These are phyloP conservation scores for Pinus tabuliformis DNA, from an alignment of 75 land plant genomes.

Conservation along the genomic window DNA sequence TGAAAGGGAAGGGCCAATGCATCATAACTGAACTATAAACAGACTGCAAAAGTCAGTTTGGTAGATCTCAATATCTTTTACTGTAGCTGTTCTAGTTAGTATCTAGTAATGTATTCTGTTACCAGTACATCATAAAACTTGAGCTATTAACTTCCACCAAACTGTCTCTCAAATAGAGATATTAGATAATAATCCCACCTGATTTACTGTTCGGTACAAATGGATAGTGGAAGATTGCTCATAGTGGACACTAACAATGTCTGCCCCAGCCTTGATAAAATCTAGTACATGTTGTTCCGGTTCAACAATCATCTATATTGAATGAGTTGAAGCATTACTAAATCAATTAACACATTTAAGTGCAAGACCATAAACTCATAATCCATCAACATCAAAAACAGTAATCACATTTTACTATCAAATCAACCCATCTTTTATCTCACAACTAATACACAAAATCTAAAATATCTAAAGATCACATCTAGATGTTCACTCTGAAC, in stretches of 20 bases:
- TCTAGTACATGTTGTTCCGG: constrained; percentile 95
- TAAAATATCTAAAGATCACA: neutral
- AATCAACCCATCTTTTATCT: neutral
- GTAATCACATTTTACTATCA: neutral
- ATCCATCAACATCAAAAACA: neutral
- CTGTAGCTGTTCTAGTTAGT: too few species aligned
- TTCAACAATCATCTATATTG: constrained; percentile 93
- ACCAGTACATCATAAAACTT: neutral
- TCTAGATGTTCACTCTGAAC: neutral
- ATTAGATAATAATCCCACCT: constrained; percentile 33
- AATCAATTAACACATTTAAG: constrained; percentile 8
- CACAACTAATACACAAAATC: too few species aligned
- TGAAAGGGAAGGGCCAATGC: too few species aligned
- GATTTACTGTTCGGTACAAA: constrained; percentile 87
- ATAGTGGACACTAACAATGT: constrained; percentile 91
- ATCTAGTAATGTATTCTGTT: too few species aligned
- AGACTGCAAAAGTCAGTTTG: too few species aligned
- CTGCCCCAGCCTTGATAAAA: constrained; percentile 97
- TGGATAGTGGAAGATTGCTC: constrained; percentile 96
- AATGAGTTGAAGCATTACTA: neutral
- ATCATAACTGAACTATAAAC: too few species aligned
- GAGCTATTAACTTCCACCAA: neutral
- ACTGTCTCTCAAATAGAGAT: neutral
- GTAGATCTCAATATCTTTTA: too few species aligned
- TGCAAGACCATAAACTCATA: neutral